Percentiles rank a stretch among this genome's conserved stretches.
These are phyloP conservation scores for Colletotrichum falcatum DNA, from an alignment of 2,329 filamentous ascomycete species.

Conservation along the genomic window DNA sequence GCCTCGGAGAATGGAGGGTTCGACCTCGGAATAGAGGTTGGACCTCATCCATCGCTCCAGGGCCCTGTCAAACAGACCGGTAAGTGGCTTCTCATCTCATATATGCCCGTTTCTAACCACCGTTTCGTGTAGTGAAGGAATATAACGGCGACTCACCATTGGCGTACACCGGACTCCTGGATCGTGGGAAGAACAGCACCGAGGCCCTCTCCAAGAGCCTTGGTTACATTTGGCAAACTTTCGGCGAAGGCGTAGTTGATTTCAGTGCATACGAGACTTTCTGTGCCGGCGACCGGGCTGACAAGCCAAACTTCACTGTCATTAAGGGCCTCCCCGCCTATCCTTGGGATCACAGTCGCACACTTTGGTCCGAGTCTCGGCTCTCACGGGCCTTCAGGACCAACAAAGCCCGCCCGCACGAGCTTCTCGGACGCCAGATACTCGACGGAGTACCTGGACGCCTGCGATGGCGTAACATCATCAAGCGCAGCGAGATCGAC, in stretches of 20 bases:
- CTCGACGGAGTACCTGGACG: conserved; percentile 4
- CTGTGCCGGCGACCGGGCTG: too few relatives aligned
- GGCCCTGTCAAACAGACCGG: conserved; percentile 22
- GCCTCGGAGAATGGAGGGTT: conserved; percentile 5
- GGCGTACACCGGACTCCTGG: too few relatives aligned
- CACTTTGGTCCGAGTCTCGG: conserved; percentile 24
- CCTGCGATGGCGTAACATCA: conserved; percentile 33
- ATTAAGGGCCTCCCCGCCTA: conserved; percentile 43
- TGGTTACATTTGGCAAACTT: too few relatives aligned
- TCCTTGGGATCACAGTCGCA: conserved; percentile 36
- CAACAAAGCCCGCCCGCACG: conserved; percentile 42
- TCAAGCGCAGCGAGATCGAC: conserved; percentile 51
- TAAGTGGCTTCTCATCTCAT: too few relatives aligned
- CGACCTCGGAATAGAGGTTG: conserved; percentile 22
- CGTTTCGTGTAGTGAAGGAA: too few relatives aligned
- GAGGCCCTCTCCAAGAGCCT: too few relatives aligned
- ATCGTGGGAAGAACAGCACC: too few relatives aligned
- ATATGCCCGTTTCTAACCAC: too few relatives aligned
- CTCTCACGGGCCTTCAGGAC: conserved; percentile 43
- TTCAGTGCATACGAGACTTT: too few relatives aligned
- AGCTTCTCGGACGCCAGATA: conserved; percentile 16
- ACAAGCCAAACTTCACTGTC: too few relatives aligned
- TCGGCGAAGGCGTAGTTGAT: conserved; percentile 38
- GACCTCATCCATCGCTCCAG: conserved; percentile 17
- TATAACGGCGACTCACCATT: neutral